Conservation (phyloP, 2,329 filamentous ascomycete genomes). For the Celoporthe dispersa region DNA sequence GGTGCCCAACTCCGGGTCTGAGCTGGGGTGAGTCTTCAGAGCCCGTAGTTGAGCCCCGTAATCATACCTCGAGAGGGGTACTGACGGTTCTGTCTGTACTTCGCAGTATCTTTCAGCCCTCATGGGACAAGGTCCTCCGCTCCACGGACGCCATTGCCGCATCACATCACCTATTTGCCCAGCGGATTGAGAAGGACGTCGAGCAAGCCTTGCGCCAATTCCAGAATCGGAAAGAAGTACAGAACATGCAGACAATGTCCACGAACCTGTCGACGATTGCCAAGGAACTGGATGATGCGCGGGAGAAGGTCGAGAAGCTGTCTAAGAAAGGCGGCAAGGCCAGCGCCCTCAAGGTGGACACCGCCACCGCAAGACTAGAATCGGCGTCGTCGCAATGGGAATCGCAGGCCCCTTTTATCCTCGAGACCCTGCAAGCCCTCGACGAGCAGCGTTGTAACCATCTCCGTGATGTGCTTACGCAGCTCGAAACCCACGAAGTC, state of each 20-base stretch:
- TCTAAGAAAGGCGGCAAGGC: conserved; percentile 77
- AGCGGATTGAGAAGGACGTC: conserved; percentile 85
- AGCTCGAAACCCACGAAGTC: conserved; percentile 89
- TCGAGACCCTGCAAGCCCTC: conserved; percentile 87
- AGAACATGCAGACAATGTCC: conserved; percentile 79
- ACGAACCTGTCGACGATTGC: conserved; percentile 80
- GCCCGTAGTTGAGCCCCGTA: not conserved
- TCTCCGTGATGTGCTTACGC: conserved; percentile 86
- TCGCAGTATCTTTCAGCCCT: conserved; percentile 80
- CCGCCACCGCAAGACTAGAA: conserved; percentile 73
- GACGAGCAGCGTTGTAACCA: conserved; percentile 91
- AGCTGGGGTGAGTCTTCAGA: conserved; percentile 76
- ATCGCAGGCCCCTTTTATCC: conserved; percentile 91
- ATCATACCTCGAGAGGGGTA: not conserved
- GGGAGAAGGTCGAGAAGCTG: conserved; percentile 85
- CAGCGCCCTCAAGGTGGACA: conserved; percentile 76
- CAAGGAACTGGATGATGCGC: conserved; percentile 81
- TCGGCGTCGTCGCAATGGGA: conserved; percentile 87
- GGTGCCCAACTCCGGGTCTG: conserved; percentile 74
- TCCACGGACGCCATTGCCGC: conserved; percentile 80
- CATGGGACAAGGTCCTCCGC: conserved; percentile 86
- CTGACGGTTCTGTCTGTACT: conserved; percentile 13
- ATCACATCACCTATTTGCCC: conserved; percentile 80
- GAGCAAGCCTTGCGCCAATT: conserved; percentile 83
- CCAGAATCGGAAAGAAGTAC: conserved; percentile 73